A percentile compares a stretch with the other conserved stretches of the same genome.
Evolutionary conservation across 441 rosid genomes (phyloP).

Genomic region (Pelargonium myrrhifolium): DNA sequence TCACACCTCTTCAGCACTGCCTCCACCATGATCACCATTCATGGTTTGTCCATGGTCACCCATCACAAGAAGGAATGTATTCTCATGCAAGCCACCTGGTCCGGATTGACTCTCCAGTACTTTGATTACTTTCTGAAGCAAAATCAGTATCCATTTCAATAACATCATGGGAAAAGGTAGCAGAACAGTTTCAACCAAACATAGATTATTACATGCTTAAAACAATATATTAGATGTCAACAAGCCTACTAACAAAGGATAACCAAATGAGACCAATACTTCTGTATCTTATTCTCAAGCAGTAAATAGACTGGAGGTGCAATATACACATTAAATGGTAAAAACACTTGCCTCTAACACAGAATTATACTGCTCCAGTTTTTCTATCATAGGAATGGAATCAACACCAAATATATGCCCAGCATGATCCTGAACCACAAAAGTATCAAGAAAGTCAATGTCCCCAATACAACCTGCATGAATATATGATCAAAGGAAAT

Average conservation of each 20-base stretch:
- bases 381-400: conserved; percentile 72
- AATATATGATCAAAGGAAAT: background rate
- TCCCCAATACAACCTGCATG: background rate
- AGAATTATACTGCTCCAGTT: conserved; percentile 81
- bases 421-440: conserved; percentile 75
- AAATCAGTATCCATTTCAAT: conserved; percentile 8
- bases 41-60: conserved; percentile 98
- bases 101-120: conserved; percentile 60
- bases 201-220: conserved; percentile 1
- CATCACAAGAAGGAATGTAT: conserved; percentile 82
- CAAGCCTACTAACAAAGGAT: conserved; percentile 11
- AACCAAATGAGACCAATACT: background rate
- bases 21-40: conserved; percentile 99
- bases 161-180: conserved; percentile 3
- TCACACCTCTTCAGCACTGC: conserved; percentile 85
- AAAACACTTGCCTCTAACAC: conserved; percentile 60
- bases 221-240: conserved; percentile 9
- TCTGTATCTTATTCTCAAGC: background rate
- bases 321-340: conserved; percentile 2
- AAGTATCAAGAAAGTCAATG: conserved; percentile 12
- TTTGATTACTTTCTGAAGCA: conserved; percentile 53
- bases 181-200: conserved; percentile 9
- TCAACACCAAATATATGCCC: conserved; percentile 93
- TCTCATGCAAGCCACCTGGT: conserved; percentile 81
- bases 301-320: conserved; percentile 13